These are phyloP conservation scores for Monosporascus sp. DNA, from an alignment of 2,329 filamentous ascomycete species.

Conservation along the genomic window DNA sequence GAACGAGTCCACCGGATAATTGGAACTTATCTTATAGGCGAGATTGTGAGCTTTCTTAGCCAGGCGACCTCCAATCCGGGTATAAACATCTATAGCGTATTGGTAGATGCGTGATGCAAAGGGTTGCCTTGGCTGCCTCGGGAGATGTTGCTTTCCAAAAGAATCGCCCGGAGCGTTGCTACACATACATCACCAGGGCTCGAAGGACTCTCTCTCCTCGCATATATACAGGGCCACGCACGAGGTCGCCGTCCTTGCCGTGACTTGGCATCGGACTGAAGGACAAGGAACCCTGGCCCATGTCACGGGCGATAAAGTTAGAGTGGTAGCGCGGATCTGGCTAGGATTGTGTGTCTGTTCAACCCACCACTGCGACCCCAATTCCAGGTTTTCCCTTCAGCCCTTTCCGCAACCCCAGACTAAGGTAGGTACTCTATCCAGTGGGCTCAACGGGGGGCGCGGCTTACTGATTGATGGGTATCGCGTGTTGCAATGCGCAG, in stretches of 20 bases:
- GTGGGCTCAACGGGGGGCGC: not conserved
- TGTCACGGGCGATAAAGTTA: not conserved
- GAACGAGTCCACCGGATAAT: too few relatives aligned
- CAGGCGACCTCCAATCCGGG: too few relatives aligned
- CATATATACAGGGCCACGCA: too few relatives aligned
- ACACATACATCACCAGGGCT: too few relatives aligned
- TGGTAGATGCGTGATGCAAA: not conserved
- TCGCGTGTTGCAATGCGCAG: not conserved
- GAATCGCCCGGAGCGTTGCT: too few relatives aligned
- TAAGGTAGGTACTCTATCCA: not conserved
- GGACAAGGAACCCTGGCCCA: not conserved
- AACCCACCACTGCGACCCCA: not conserved
- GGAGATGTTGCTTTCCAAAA: not conserved
- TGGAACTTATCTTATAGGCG: not conserved
- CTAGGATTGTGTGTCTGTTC: not conserved
- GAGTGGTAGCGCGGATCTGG: not conserved
- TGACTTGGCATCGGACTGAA: not conserved
- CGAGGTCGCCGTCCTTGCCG: not conserved
- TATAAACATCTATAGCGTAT: too few relatives aligned
- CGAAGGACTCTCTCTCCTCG: too few relatives aligned
- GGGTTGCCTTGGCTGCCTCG: not conserved
- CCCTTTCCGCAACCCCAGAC: not conserved
- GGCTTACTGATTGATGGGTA: not conserved
- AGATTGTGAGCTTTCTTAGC: not conserved
- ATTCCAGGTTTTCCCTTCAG: slow-evolving; percentile 1